Evolutionary conservation across 139 green algal species (phyloP), one percentile per base, ranked within the genome.

Genomic region (Micractinium sp.): DNA sequence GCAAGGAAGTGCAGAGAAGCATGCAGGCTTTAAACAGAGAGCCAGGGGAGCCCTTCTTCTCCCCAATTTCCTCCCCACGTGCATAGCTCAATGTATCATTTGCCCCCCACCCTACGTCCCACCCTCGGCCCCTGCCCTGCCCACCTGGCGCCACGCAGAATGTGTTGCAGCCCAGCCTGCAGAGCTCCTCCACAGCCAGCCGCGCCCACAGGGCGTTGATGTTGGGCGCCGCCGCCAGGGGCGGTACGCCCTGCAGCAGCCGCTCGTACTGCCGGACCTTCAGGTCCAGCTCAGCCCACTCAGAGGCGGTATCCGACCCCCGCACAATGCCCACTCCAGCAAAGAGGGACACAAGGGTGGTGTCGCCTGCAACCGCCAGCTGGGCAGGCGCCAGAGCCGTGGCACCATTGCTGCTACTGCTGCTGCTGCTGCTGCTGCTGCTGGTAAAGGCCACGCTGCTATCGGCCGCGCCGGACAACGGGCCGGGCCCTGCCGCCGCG

Each of bases 261-360:
- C 67, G 16, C 73, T 94, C 88, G 66, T 96, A 96, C 90, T 96
- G 95, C 81, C 90, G 80, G 3, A 93, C 85, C 82, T 99, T 99
- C 38, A 99, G 93, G 73, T 99, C 95, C 38, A 99, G 95, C 94
- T 99, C 97, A 39, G 94, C 85, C 98, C 98, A 99, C 92, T 99
- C 98, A 19, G 90, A 89, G 18, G 81, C 85, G 0, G 96, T 90
- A 36, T 95, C 90, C 0, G 96, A 97, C 4, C 96, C 98, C 0
- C 81, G 78, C n/a, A 99, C 98, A 41, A 99, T 94, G 20, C 98
- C 98, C 85, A 99, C 98, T 2, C 98, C 98, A 4, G 98, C 96
- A 91, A 96, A 99, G 79, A 99, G 85, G 22, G 92, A 91, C 63
- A 98, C 89, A 4, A 36, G 71, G 20, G 71, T 82, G 66, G 27